phyloP scores from a whole-genome alignment of 768 basidiomycete species.

The Boletus speciosus region DNA sequence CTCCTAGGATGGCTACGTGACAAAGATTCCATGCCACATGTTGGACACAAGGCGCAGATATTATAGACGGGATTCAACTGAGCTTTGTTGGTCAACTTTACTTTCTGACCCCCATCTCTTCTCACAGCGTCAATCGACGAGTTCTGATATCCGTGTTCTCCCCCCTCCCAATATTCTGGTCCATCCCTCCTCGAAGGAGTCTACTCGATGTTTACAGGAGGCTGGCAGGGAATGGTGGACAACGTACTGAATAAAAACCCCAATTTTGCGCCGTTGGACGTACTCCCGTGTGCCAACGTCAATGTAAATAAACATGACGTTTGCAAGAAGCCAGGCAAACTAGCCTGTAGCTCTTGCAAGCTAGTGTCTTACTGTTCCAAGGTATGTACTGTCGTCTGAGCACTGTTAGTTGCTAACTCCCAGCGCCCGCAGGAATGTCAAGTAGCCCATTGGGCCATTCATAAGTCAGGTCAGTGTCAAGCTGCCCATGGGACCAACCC shows the following conservation, averaged over 20 bases:
- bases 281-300: slow-evolving; percentile 37
- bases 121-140: slow-evolving; percentile 5
- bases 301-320: slow-evolving; percentile 16
- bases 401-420: not conserved
- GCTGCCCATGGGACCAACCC: not conserved
- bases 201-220: slow-evolving; percentile 13
- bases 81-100: not conserved
- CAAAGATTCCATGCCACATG: slow-evolving; percentile 12
- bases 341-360: slow-evolving; percentile 31
- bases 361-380: slow-evolving; percentile 46
- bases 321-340: slow-evolving; percentile 33
- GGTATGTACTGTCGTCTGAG: slow-evolving; percentile 1
- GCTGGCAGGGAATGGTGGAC: slow-evolving; percentile 10
- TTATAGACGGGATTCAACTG: not conserved
- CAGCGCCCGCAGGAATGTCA: slow-evolving; percentile 37
- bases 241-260: slow-evolving; percentile 5
- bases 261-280: slow-evolving; percentile 24
- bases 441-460: slow-evolving; percentile 36
- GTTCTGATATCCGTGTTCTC: slow-evolving; percentile 15
- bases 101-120: not conserved
- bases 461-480: slow-evolving; percentile 34
- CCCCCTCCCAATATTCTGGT: slow-evolving; percentile 14
- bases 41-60: slow-evolving; percentile 13
- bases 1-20: not conserved
- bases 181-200: slow-evolving; percentile 7